phyloP scores from a whole-genome alignment of 306 rosid genomes.

The Pyrus pyrifolia region DNA sequence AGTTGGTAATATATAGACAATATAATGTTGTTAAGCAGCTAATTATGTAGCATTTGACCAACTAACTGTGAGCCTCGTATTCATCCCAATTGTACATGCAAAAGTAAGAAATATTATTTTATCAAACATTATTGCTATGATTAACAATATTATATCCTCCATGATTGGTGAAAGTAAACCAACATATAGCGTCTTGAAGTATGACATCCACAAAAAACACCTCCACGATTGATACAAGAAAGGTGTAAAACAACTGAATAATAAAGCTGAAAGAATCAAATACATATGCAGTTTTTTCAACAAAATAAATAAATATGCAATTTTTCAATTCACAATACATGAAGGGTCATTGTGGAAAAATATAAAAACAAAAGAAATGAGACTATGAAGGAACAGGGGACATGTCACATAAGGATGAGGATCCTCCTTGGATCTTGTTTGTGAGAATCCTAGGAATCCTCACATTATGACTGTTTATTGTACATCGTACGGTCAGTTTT shows the following conservation, averaged over 20 bases:
- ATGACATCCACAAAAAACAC: background rate
- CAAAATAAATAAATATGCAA: too few relatives aligned
- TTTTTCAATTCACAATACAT: background rate
- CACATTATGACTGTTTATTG: too few relatives aligned
- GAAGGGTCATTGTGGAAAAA: background rate
- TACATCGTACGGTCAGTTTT: too few relatives aligned
- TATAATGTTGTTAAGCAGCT: too few relatives aligned
- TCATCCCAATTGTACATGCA: background rate
- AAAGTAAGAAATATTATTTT: background rate
- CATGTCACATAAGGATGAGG: too few relatives aligned
- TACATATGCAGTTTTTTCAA: too few relatives aligned
- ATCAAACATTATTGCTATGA: slow-evolving; percentile 2
- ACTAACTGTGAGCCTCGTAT: too few relatives aligned
- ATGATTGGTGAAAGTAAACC: background rate
- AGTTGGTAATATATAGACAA: too few relatives aligned
- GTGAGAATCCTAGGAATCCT: too few relatives aligned
- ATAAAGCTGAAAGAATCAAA: background rate
- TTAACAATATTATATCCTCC: background rate
- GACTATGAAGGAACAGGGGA: background rate
- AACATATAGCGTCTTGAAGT: background rate
- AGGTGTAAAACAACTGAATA: background rate
- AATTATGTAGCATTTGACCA: too few relatives aligned
- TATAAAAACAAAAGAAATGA: background rate
- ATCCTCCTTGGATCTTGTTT: rapidly evolving
- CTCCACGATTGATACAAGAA: background rate